Conservation (phyloP, 2,329 filamentous ascomycete genomes). For the Monosporascus sp. region DNA sequence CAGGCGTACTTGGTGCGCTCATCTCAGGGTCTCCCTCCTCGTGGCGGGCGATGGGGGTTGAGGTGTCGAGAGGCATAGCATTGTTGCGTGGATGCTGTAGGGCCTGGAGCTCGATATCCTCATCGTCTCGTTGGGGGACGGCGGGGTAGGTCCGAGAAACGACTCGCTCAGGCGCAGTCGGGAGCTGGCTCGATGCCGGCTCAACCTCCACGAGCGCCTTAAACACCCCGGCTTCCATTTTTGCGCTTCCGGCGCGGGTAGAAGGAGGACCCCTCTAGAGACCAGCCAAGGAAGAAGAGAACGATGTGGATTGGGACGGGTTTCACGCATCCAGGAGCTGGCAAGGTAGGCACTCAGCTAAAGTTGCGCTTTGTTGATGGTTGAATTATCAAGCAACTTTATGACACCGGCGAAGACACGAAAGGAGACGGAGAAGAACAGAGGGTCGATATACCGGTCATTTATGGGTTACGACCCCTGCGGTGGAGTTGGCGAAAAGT, state of each 20-base stretch:
- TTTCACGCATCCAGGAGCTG: no score
- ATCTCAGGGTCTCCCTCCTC: constrained; percentile 22
- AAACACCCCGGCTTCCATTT: background rate
- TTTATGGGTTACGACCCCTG: no score
- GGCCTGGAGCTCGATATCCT: constrained; percentile 16
- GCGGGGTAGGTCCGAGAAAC: constrained; percentile 35
- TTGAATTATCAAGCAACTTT: no score
- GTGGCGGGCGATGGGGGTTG: constrained; percentile 10
- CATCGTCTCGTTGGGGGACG: constrained; percentile 24
- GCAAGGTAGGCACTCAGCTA: no score
- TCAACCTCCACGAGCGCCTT: background rate
- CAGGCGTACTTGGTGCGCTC: constrained; percentile 12
- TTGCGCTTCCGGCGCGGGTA: background rate
- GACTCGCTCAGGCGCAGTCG: constrained; percentile 28
- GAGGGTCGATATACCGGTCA: no score
- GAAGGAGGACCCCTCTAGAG: background rate
- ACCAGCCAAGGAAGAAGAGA: background rate
- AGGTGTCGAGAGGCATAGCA: background rate
- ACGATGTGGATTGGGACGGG: background rate
- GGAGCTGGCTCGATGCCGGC: constrained; percentile 10
- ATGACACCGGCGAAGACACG: no score
- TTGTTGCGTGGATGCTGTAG: constrained; percentile 7
- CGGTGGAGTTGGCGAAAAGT: no score
- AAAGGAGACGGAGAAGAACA: no score
- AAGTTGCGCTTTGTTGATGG: no score